phyloP scores from a whole-genome alignment of 2,329 filamentous ascomycete genomes.

The Colletotrichum navitas region DNA sequence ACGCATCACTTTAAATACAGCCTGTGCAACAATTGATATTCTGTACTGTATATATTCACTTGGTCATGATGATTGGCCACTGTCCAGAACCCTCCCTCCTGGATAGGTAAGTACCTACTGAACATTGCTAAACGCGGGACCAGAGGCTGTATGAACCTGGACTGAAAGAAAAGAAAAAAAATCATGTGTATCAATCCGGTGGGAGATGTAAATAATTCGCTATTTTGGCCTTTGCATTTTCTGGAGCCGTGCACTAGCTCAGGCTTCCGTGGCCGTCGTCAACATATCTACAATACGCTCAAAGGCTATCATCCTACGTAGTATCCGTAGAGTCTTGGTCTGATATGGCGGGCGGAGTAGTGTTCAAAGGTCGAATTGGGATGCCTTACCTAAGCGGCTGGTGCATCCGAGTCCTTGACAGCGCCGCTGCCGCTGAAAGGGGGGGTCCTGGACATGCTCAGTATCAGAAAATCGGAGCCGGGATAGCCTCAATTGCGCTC shows the following conservation, averaged over 20 bases:
- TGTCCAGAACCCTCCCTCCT: no score
- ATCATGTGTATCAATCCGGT: constrained; percentile 6
- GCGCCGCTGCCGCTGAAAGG: constrained; percentile 35
- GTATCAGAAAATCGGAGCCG: constrained; percentile 11
- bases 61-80: no score
- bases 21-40: no score
- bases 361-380: background rate
- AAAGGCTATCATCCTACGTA: background rate
- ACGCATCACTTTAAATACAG: no score
- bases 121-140: constrained; percentile 15
- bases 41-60: no score
- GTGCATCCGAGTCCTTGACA: constrained; percentile 2
- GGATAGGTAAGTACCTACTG: background rate
- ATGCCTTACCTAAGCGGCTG: constrained; percentile 27
- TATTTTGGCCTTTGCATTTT: background rate
- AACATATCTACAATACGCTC: background rate
- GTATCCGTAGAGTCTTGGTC: background rate
- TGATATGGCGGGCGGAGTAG: background rate
- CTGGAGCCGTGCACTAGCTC: background rate
- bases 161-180: constrained; percentile 1
- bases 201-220: background rate
- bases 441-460: constrained; percentile 4
- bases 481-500: constrained; percentile 34
- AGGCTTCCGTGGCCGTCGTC: background rate
- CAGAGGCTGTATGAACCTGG: constrained; percentile 18